phyloP scores from a whole-genome alignment of 495 filamentous ascomycete genomes.

The Extremus antarcticus region DNA sequence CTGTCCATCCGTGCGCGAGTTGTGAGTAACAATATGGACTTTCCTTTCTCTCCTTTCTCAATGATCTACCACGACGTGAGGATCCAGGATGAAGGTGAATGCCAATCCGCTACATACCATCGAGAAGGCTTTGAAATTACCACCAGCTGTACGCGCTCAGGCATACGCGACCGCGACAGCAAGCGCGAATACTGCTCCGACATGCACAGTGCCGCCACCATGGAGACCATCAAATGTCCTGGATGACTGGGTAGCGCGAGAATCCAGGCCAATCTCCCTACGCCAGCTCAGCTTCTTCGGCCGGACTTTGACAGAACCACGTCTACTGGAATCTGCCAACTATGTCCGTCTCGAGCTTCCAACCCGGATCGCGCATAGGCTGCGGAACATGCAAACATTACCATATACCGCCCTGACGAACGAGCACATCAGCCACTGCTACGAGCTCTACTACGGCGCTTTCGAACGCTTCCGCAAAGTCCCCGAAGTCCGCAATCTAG shows the following conservation, averaged over 20 bases:
- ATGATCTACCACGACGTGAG: no score
- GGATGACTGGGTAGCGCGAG: constrained; percentile 83
- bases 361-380: constrained; percentile 71
- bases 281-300: constrained; percentile 91
- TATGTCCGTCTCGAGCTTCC: constrained; percentile 94
- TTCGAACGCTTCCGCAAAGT: constrained; percentile 83
- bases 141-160: background rate
- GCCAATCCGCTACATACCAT: background rate
- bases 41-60: no score
- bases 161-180: constrained; percentile 1
- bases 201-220: constrained; percentile 38
- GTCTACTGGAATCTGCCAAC: constrained; percentile 87
- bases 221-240: constrained; percentile 76
- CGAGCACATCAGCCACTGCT: constrained; percentile 81
- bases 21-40: background rate
- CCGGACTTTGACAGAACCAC: constrained; percentile 77
- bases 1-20: background rate
- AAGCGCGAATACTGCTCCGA: background rate
- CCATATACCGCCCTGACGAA: constrained; percentile 97
- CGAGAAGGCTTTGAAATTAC: background rate
- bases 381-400: constrained; percentile 93
- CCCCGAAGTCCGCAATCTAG: constrained; percentile 68
- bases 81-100: background rate
- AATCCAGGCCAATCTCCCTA: constrained; percentile 77
- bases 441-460: constrained; percentile 91